A percentile compares a stretch with the other conserved stretches of the same genome.
Conservation (phyloP, 2,329 filamentous ascomycete genomes). For the Ciborinia camelliae region DNA sequence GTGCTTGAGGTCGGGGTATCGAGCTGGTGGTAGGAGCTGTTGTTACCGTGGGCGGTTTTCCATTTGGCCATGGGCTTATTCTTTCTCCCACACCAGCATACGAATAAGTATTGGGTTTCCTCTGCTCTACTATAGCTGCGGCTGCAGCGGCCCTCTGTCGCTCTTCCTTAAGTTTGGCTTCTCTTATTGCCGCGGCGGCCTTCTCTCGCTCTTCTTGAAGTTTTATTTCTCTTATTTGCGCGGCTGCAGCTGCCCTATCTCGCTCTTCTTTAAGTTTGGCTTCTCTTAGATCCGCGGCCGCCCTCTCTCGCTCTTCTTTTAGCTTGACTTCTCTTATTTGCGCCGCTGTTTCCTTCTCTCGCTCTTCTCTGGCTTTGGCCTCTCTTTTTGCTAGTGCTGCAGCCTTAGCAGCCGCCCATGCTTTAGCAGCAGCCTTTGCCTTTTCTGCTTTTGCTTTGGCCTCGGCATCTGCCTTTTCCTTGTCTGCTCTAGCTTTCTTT, state of each 20-base stretch:
- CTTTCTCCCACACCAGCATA: conserved; percentile 65
- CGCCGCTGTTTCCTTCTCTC: conserved; percentile 22
- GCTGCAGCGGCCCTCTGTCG: conserved; percentile 27
- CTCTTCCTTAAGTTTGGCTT: conserved; percentile 3
- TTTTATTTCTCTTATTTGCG: neutral
- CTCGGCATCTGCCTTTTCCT: neutral
- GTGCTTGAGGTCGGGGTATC: conserved; percentile 39
- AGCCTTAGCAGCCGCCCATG: conserved; percentile 7
- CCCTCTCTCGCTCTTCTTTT: conserved; percentile 34
- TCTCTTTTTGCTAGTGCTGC: conserved; percentile 27
- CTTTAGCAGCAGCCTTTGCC: conserved; percentile 20
- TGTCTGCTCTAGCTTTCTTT: conserved; percentile 18
- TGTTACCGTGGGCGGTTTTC: conserved; percentile 46
- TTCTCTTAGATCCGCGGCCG: neutral
- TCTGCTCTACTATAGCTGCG: conserved; percentile 29
- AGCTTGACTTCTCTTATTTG: conserved; percentile 38
- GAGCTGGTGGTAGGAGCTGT: conserved; percentile 27
- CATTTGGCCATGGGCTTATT: conserved; percentile 67
- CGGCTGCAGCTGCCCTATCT: neutral
- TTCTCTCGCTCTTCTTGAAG: neutral
- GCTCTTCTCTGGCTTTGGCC: conserved; percentile 26
- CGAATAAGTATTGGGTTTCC: conserved; percentile 49
- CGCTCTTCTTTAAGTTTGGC: neutral
- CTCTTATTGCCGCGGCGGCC: neutral
- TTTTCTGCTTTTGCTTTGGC: conserved; percentile 33